Conservation (phyloP, 805 yeast genomes). For the Teunomyces funiuensis region DNA sequence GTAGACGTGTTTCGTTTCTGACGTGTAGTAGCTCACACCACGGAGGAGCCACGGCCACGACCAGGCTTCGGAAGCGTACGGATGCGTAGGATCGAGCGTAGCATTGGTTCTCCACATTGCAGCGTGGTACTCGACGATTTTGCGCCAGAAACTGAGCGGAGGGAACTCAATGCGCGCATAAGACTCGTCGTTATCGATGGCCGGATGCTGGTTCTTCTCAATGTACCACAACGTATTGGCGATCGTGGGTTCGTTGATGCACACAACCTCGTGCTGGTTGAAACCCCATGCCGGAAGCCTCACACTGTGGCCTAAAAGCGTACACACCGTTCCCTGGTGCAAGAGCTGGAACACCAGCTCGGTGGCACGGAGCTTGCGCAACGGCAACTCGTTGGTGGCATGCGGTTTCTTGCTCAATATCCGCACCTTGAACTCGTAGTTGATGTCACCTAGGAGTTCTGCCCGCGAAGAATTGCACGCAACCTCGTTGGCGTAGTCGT, state of each 20-base stretch:
- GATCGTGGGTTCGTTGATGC: conserved; percentile 70
- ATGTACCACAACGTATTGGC: conserved; percentile 73
- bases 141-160: conserved; percentile 45
- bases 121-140: conserved; percentile 55
- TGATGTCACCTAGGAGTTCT: conserved; percentile 61
- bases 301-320: conserved; percentile 67
- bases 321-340: conserved; percentile 69
- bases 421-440: conserved; percentile 68
- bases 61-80: conserved; percentile 52
- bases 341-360: conserved; percentile 69
- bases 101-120: conserved; percentile 46
- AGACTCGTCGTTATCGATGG: conserved; percentile 24
- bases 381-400: conserved; percentile 30
- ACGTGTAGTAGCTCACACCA: conserved; percentile 65
- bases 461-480: conserved; percentile 61
- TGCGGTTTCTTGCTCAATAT: conserved; percentile 38
- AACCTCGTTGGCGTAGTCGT: conserved; percentile 86
- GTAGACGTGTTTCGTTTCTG: conserved; percentile 53
- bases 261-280: conserved; percentile 84
- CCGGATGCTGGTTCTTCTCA: conserved; percentile 64
- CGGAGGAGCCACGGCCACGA: conserved; percentile 62
- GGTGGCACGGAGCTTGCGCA: conserved; percentile 48
- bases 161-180: conserved; percentile 23
- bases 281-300: conserved; percentile 84
- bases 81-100: conserved; percentile 27